Evolutionary conservation across 2,329 filamentous ascomycete species (phyloP), one percentile per base, ranked within the genome.

Genomic region (Nothophoma quercina): DNA sequence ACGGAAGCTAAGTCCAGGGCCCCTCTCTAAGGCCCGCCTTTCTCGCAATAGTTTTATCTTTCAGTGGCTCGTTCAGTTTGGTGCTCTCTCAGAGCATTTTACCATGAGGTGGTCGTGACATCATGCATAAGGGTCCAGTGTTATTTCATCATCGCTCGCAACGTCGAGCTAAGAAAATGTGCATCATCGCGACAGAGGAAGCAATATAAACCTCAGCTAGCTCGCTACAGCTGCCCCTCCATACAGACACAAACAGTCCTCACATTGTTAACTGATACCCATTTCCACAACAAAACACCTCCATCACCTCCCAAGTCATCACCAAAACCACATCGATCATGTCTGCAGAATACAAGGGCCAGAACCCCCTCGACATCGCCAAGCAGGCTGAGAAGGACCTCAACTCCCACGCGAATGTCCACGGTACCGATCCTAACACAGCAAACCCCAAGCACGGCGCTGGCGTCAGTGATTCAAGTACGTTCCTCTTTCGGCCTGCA

Each of bases 301-400:
- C 16, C 13, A 3, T 10, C 12, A n/a, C 25, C 23, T 5, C n/a
- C 12, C 18, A 41, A 29, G 25, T 10, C 25, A 25, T 13, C 16
- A 51, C 26, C 9, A 29, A 3, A 19, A 16, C 40, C 7, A 44
- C 3, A 51, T n/a, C 15, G 13, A 72, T 23, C 48, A 81, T 80
- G 78, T 79, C 79, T 35, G 61, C 65, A 49, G 73, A 72, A 65
- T 75, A 77, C 69, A 51, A 75, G 52, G 69, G 69, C 60, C 66
- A 75, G 46, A 70, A 79, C 63, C 77, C 75, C 43, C 62, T 76
- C 60, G 67, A 72, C 22, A 66, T 80, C 62, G 78, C 80, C 45
- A 67, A 77, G 61, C 70, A 81, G 58, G 79, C 79, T 9, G 79
- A 82, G 72, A 69, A 68, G 15, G 78, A 82, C 49, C 72, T 81